phyloP scores from a whole-genome alignment of 2,329 filamentous ascomycete genomes.

The Phoma sp. region DNA sequence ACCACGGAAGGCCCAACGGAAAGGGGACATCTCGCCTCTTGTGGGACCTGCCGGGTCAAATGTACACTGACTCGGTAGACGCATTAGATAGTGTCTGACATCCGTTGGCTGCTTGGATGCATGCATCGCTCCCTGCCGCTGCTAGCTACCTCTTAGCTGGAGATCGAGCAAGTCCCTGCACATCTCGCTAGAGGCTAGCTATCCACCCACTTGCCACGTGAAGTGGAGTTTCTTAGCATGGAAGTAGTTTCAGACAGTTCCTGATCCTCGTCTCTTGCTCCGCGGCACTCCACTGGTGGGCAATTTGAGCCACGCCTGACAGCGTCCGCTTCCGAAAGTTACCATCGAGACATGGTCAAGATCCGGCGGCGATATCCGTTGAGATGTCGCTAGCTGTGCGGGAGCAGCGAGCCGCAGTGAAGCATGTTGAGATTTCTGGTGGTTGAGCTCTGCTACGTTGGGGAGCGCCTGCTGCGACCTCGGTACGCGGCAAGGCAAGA shows the following conservation, averaged over 20 bases:
- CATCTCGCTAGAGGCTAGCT: background rate
- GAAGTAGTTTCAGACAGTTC: constrained; percentile 7
- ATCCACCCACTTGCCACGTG: constrained; percentile 3
- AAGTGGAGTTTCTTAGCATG: constrained; percentile 4
- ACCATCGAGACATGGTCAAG: background rate
- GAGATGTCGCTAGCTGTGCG: background rate
- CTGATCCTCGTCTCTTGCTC: background rate
- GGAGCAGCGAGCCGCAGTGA: background rate
- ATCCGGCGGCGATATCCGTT: background rate
- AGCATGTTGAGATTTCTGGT: background rate
- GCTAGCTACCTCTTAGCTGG: constrained; percentile 8
- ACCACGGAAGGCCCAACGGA: constrained; percentile 2
- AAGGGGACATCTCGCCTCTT: constrained; percentile 13
- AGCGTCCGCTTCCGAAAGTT: constrained; percentile 7
- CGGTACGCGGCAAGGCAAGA: background rate
- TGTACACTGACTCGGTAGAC: constrained; percentile 8
- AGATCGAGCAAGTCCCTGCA: constrained; percentile 6
- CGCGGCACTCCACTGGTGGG: background rate
- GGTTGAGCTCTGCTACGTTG: background rate
- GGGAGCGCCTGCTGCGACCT: background rate
- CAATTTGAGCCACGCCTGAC: background rate
- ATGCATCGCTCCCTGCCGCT: constrained; percentile 14
- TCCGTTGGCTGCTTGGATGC: constrained; percentile 13
- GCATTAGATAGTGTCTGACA: constrained; percentile 9
- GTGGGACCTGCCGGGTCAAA: constrained; percentile 5